Evolutionary conservation across 495 filamentous ascomycete species (phyloP).

Genomic region (Parmelia sp.): DNA sequence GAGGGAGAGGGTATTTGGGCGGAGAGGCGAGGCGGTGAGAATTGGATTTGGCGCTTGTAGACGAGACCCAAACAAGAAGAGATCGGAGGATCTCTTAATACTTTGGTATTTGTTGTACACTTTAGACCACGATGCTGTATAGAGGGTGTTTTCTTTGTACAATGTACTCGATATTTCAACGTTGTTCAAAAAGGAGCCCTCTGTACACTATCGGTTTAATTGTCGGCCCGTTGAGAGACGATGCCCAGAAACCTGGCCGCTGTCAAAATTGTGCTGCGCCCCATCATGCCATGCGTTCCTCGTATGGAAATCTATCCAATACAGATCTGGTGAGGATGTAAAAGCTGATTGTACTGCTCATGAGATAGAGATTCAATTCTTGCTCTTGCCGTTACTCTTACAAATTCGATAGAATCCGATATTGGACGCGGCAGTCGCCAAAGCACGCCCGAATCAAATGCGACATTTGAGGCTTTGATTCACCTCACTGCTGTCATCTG

Average conservation of each 20-base stretch:
- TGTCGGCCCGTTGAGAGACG: neutral
- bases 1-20: neutral
- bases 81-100: neutral
- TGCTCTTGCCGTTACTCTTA: neutral
- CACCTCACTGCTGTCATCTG: neutral
- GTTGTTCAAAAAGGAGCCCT: conserved; percentile 9
- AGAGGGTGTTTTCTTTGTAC: neutral
- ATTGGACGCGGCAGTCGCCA: neutral
- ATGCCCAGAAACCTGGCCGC: conserved; percentile 6
- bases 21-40: neutral
- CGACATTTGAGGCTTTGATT: neutral
- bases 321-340: neutral
- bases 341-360: neutral
- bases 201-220: conserved; percentile 5
- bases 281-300: neutral
- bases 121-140: neutral
- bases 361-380: neutral
- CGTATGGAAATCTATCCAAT: neutral
- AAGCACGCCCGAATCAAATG: neutral
- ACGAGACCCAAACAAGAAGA: neutral
- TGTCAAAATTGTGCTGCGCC: neutral
- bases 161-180: neutral
- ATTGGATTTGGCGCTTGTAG: neutral
- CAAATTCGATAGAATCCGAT: neutral
- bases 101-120: too few species aligned